A percentile compares a stretch with the other conserved stretches of the same genome.
phyloP scores from a whole-genome alignment of 2,329 filamentous ascomycete species.

The Aspergillus sp. region DNA sequence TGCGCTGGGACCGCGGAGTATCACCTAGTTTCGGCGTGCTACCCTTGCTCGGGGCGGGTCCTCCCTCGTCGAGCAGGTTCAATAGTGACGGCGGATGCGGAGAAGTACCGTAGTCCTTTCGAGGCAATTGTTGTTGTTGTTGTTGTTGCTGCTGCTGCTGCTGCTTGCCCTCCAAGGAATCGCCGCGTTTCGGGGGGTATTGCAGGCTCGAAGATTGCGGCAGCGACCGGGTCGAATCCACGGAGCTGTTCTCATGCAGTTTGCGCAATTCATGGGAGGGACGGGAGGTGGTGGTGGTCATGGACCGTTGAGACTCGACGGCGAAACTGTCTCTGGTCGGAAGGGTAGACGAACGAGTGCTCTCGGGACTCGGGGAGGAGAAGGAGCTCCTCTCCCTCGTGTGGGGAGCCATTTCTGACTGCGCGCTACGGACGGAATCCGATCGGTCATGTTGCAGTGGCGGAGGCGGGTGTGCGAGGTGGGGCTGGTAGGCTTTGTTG shows the following conservation, averaged over 20 bases:
- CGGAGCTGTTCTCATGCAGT: conserved; percentile 46
- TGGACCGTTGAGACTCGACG: conserved; percentile 23
- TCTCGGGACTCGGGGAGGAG: conserved; percentile 28
- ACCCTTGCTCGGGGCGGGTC: conserved; percentile 24
- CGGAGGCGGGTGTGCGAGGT: too few species aligned
- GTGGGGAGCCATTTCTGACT: conserved; percentile 32
- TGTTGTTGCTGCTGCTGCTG: conserved; percentile 32
- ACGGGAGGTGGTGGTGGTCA: conserved; percentile 35
- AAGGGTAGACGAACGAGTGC: conserved; percentile 12
- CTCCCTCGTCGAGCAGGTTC: conserved; percentile 26
- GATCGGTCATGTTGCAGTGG: conserved; percentile 16
- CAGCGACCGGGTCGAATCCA: conserved; percentile 29
- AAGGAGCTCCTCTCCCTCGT: conserved; percentile 35
- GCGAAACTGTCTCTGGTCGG: conserved; percentile 26
- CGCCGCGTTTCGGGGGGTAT: conserved; percentile 47
- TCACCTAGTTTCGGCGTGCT: conserved; percentile 35
- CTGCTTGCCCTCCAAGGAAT: conserved; percentile 49
- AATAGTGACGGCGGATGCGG: conserved; percentile 22
- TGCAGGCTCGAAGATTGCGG: conserved; percentile 25
- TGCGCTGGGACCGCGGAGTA: conserved; percentile 42
- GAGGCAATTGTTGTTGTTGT: conserved; percentile 31
- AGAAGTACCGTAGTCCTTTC: conserved; percentile 53
- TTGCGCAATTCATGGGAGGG: conserved; percentile 52
- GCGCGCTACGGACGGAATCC: conserved; percentile 41
- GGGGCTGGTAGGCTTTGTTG: conserved; percentile 42